Percentiles rank a stretch among this genome's conserved stretches.
phyloP scores from a whole-genome alignment of 495 filamentous ascomycete species.

The Hyaloscypha hepaticicola region DNA sequence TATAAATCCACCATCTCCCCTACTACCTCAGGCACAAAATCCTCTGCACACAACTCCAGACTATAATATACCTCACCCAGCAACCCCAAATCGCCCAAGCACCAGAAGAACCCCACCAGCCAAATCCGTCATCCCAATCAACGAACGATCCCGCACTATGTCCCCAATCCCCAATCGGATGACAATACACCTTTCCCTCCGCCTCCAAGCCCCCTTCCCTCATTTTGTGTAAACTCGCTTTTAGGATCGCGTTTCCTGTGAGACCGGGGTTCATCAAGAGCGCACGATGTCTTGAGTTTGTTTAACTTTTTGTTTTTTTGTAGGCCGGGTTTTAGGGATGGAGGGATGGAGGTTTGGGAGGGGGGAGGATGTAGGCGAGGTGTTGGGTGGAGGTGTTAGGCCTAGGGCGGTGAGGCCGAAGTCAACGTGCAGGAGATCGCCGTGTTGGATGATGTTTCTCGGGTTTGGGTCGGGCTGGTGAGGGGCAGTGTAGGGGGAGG shows the following conservation, averaged over 20 bases:
- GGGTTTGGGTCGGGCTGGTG: conserved; percentile 16
- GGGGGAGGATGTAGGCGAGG: conserved; percentile 45
- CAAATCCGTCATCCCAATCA: conserved; percentile 49
- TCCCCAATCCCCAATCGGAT: conserved; percentile 52
- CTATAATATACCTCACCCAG: conserved; percentile 46
- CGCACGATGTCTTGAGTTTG: conserved; percentile 46
- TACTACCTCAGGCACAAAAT: conserved; percentile 43
- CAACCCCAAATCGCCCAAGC: conserved; percentile 41
- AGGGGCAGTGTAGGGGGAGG: neutral
- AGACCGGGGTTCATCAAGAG: conserved; percentile 39
- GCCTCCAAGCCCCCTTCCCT: conserved; percentile 43
- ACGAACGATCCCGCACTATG: conserved; percentile 44
- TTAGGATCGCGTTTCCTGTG: conserved; percentile 44
- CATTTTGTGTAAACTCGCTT: conserved; percentile 38
- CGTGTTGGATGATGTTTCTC: conserved; percentile 37
- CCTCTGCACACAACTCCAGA: conserved; percentile 45
- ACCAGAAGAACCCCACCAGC: conserved; percentile 43
- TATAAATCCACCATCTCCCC: conserved; percentile 43
- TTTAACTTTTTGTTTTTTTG: conserved; percentile 42
- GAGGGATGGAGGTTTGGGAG: conserved; percentile 41
- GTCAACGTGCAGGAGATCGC: conserved; percentile 47
- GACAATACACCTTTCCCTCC: conserved; percentile 45
- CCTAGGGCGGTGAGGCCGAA: conserved; percentile 48
- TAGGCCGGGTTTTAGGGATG: conserved; percentile 28
- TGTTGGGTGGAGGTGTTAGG: conserved; percentile 50